These are phyloP conservation scores for Scheffersomyces lignosus DNA, from an alignment of 805 yeast genomes.

Conservation along the genomic window DNA sequence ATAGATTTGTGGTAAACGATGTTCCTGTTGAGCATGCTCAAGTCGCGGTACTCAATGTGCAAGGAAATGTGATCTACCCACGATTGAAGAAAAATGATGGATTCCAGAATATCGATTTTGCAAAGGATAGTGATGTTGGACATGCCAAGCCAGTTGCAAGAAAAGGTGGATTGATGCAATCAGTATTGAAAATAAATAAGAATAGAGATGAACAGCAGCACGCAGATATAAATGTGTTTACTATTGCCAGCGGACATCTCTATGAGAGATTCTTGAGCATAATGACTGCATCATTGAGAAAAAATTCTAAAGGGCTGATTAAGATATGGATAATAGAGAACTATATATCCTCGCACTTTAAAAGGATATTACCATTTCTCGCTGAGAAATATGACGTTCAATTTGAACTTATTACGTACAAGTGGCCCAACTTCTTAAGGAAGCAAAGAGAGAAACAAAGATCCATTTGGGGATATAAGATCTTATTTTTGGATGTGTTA, in stretches of 20 bases:
- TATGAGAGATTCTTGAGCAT: conserved; percentile 73
- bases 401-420: conserved; percentile 76
- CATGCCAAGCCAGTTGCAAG: too few relatives aligned
- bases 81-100: conserved; percentile 38
- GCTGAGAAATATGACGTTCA: conserved; percentile 62
- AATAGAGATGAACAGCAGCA: conserved; percentile 25
- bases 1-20: conserved; percentile 39
- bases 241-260: conserved; percentile 79
- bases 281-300: conserved; percentile 79
- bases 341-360: conserved; percentile 71
- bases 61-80: conserved; percentile 39
- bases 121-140: conserved; percentile 11
- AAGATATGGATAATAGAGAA: conserved; percentile 88
- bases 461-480: conserved; percentile 85
- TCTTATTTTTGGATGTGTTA: conserved; percentile 79
- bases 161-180: conserved; percentile 1
- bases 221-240: conserved; percentile 78
- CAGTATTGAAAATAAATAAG: neutral
- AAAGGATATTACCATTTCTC: conserved; percentile 55
- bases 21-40: conserved; percentile 9
- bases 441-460: conserved; percentile 77
- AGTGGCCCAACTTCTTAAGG: conserved; percentile 92
- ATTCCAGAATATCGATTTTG: conserved; percentile 10
- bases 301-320: conserved; percentile 54
- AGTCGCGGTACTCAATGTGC: conserved; percentile 4